Evolutionary conservation across 2,329 filamentous ascomycete species (phyloP).

Genomic region (Dryadomyces sulphureus): DNA sequence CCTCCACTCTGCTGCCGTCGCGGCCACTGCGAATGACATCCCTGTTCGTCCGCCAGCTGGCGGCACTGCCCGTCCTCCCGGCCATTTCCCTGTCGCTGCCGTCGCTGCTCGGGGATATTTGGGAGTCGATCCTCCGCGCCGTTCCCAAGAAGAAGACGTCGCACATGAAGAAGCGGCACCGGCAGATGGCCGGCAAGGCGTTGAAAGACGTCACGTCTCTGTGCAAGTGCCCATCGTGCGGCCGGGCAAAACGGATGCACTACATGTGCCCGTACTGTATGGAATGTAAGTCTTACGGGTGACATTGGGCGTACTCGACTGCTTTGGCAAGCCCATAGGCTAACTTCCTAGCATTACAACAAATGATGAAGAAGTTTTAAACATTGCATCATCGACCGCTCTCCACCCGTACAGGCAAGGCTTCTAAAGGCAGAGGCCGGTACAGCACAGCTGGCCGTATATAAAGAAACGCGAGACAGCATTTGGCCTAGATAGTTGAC

Average conservation of each 20-base stretch:
- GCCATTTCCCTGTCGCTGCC: constrained; percentile 45
- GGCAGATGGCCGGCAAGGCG: constrained; percentile 91
- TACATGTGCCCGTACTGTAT: constrained; percentile 69
- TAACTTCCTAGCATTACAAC: constrained; percentile 25
- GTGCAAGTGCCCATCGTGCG: constrained; percentile 82
- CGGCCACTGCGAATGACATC: constrained; percentile 19
- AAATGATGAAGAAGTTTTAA: constrained; percentile 16
- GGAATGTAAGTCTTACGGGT: constrained; percentile 7
- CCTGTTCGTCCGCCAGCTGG: constrained; percentile 29
- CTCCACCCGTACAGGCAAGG: too few relatives aligned
- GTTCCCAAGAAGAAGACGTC: constrained; percentile 99
- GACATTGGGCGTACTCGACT: too few relatives aligned
- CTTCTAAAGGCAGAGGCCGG: too few relatives aligned
- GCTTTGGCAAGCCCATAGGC: too few relatives aligned
- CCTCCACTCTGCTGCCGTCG: constrained; percentile 1
- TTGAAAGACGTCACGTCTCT: constrained; percentile 79
- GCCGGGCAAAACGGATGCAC: constrained; percentile 76
- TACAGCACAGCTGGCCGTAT: too few relatives aligned
- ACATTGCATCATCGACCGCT: neutral
- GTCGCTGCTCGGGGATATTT: constrained; percentile 56
- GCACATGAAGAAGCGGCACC: constrained; percentile 83
- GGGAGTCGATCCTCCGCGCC: constrained; percentile 82
- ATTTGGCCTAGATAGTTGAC: too few relatives aligned
- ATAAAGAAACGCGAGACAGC: too few relatives aligned
- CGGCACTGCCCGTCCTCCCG: constrained; percentile 18